Base-by-base conservation (phyloP, 2,329 filamentous ascomycete genomes). In the Neonectria magnoliae region DNA sequence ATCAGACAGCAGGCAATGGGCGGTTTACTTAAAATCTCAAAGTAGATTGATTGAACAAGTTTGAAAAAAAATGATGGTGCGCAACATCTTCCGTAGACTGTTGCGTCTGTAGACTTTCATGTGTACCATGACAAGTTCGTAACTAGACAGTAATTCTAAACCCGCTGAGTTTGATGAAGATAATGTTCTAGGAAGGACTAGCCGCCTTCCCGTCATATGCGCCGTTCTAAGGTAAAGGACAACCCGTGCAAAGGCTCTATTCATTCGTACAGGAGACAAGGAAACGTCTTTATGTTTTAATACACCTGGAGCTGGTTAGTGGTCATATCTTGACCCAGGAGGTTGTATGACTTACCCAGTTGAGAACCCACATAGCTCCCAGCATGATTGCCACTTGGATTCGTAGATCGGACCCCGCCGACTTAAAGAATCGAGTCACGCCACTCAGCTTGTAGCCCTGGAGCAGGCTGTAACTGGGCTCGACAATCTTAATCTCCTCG, bases 291-390 rank as follows among this genome's bases (percentile, higher is more conserved):
- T 22, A 25, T 45, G 11, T 6, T 52, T 65, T 54, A 73, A 9
- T 68, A 73, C 50, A 73, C 22, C 71, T 73, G 14, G 5, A 5
- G 1, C 10, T 16, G 1, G 62, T 73, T 64, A 73, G 71, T n/a
- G 2, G 18, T 29, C 5, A 0, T 2, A 5, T 1, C 6, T 1
- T 5, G 2, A 2, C 1, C 36, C 2, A 4, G 20, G 14, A n/a
- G 5, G 1, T 13, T 44, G 10, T 7, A 31, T 2, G 50, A 64
- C 69, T 64, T 56, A 73, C 71, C 68, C 62, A 71, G 62, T 73
- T 73, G 2, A 73, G 67, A n/a, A 73, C 36, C 70, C 67, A 69
- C 70, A 73, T 73, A 6, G 66, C 38, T 44, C 59, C 65, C 31
- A 71, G 45, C 27, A 73, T 62, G 27, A 42, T 50, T 48, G 47